Evolutionary conservation across 345 rosid species (phyloP), one percentile per base, ranked within the genome.

Genomic region (Aurinia saxatilis): DNA sequence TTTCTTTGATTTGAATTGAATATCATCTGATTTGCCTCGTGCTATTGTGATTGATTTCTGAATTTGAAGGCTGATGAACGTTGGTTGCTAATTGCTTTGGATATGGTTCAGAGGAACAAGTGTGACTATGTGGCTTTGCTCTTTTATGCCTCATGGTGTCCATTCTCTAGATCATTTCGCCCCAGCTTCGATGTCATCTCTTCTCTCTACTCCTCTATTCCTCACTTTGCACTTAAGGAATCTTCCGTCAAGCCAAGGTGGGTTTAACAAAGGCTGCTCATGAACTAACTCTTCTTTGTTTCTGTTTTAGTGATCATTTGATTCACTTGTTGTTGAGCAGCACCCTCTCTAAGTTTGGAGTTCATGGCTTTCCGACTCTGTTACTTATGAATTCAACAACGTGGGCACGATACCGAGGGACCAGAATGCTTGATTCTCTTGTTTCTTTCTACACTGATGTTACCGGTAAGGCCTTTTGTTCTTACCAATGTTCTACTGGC

Each of bases 71-170:
- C 95, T 15, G 93, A 87, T 70, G 98, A 89, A 67, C 77, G 73
- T 67, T 82, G 88, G 34, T 67, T 92, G 68, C 96, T 72, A 47
- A 85, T 75, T 62, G 93, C 79, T 10, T 57, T 89, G 74, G 84
- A 69, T 72, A 73, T 89, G 76, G 80, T 89, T 59, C 72, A 87
- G 71, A 79, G 68, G 80, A 74, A 79, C 33, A 72, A 77, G 25
- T 69, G 77, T 55, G 75, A 74, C 14, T 85, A 82, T 45, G 95
- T 84, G 57, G 93, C 98, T 18, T 77, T 89, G 78, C 89, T 92
- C 48, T 92, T 92, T 70, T 89, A 87, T 67, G 95, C 98, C 33
- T 82, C 93, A 1, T 89, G 98, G 96, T 93, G 99, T 74, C 99
- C 96, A 29, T 93, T 93, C 67, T 93, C 99, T 1, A 72, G 82